Conservation (phyloP, 1,139 yeast genomes). For the Hyphopichia pseudoburtonii region DNA sequence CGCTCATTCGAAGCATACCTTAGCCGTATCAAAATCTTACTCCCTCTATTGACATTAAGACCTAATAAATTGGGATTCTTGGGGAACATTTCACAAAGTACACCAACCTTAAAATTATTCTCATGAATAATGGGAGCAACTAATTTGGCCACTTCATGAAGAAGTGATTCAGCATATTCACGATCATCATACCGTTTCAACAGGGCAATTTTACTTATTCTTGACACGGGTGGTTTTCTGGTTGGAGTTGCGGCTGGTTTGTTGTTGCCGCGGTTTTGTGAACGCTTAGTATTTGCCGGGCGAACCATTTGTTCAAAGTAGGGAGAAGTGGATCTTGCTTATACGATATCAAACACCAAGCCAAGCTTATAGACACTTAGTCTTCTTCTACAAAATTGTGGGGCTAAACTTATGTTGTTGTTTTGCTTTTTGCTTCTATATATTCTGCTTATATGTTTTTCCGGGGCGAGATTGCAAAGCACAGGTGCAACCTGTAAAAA, state of each 20-base stretch:
- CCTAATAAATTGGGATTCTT: constrained; percentile 67
- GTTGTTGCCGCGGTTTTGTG: too few species aligned
- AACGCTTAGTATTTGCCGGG: too few species aligned
- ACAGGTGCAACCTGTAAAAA: background rate
- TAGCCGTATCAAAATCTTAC: constrained; percentile 69
- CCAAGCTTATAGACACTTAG: too few species aligned
- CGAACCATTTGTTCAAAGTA: too few species aligned
- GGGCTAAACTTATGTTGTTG: too few species aligned
- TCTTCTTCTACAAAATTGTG: too few species aligned
- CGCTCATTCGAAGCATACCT: constrained; percentile 57
- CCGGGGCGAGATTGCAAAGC: background rate
- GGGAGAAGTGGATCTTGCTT: too few species aligned
- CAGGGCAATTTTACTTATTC: constrained; percentile 54
- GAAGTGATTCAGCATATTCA: constrained; percentile 56
- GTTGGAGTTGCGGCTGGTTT: too few species aligned
- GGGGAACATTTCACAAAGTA: constrained; percentile 85
- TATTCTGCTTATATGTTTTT: background rate
- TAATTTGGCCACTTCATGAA: constrained; percentile 59
- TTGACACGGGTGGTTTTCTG: constrained; percentile 45
- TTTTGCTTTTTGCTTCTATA: too few species aligned
- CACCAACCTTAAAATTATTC: constrained; percentile 63
- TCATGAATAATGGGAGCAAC: constrained; percentile 78
- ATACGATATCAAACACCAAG: too few species aligned
- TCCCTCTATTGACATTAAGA: constrained; percentile 82
- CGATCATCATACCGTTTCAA: constrained; percentile 53